A percentile compares a stretch with the other conserved stretches of the same genome.
These are phyloP conservation scores for Xylariaceae sp. DNA, from an alignment of 2,329 filamentous ascomycete species.

Conservation along the genomic window DNA sequence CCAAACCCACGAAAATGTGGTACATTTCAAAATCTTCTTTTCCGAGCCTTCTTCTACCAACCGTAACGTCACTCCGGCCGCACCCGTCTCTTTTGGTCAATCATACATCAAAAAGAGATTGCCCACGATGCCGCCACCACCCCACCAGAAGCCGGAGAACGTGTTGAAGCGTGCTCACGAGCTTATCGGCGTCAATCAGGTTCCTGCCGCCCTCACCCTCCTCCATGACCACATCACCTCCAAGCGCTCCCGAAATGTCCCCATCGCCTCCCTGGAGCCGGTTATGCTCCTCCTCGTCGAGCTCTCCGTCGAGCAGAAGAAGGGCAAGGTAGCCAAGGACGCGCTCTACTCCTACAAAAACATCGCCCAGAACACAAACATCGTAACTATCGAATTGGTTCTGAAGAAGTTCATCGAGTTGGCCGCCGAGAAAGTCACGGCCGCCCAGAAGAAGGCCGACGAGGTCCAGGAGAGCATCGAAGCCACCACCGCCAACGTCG, in stretches of 20 bases:
- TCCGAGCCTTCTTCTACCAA: constrained; percentile 19
- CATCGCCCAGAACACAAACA: constrained; percentile 97
- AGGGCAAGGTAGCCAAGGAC: constrained; percentile 97
- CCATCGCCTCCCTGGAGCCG: constrained; percentile 92
- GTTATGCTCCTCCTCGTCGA: constrained; percentile 98
- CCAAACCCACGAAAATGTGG: constrained; percentile 31
- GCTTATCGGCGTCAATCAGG: constrained; percentile 95
- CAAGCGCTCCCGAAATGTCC: constrained; percentile 94
- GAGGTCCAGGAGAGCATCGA: constrained; percentile 87
- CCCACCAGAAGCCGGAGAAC: constrained; percentile 98
- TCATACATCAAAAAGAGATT: constrained; percentile 29
- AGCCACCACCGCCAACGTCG: constrained; percentile 69
- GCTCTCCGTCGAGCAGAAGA: constrained; percentile 93
- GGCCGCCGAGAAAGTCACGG: constrained; percentile 91
- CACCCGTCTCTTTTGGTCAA: constrained; percentile 26
- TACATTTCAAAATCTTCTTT: constrained; percentile 33
- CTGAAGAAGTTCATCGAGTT: constrained; percentile 98
- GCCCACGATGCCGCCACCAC: constrained; percentile 73
- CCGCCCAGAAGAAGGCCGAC: constrained; percentile 92
- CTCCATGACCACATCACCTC: constrained; percentile 99
- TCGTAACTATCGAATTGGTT: constrained; percentile 95
- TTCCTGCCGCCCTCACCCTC: constrained; percentile 83
- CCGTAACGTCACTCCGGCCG: constrained; percentile 21
- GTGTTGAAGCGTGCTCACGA: constrained; percentile 97
- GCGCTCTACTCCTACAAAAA: constrained; percentile 99